Evolutionary conservation across 1,139 yeast genomes (phyloP).

Genomic region (Kazachstania sp.): DNA sequence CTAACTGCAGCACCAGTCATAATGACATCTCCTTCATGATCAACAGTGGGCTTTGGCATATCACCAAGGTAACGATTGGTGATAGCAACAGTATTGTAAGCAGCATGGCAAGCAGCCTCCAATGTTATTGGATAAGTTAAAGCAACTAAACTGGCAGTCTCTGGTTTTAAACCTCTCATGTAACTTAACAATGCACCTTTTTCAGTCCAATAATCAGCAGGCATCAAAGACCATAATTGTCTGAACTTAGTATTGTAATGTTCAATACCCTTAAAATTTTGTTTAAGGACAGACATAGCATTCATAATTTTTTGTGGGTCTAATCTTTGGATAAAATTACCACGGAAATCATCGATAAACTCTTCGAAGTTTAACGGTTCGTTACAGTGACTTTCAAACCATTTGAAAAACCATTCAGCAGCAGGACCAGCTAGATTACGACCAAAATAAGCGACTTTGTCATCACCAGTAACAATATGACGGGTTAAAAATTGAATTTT

Average conservation of each 20-base stretch:
- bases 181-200: constrained; percentile 1
- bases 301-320: constrained; percentile 4
- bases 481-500: not conserved
- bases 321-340: no score
- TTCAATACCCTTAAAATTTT: not conserved
- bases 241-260: not conserved
- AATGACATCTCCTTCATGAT: not conserved
- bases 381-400: not conserved
- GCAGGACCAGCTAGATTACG: constrained; percentile 1
- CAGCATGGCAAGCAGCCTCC: not conserved
- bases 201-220: constrained; percentile 3
- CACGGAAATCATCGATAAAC: no score
- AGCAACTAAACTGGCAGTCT: not conserved
- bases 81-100: constrained; percentile 4
- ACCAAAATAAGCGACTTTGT: constrained; percentile 1
- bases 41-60: not conserved
- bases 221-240: constrained; percentile 2
- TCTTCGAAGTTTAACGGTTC: no score
- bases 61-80: not conserved
- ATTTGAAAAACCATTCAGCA: not conserved
- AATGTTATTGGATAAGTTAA: not conserved
- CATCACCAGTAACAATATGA: not conserved
- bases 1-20: constrained; percentile 2
- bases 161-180: not conserved
- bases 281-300: not conserved